Evolutionary conservation across 495 filamentous ascomycete genomes (phyloP).

Genomic region (Aspergillus indologenus): DNA sequence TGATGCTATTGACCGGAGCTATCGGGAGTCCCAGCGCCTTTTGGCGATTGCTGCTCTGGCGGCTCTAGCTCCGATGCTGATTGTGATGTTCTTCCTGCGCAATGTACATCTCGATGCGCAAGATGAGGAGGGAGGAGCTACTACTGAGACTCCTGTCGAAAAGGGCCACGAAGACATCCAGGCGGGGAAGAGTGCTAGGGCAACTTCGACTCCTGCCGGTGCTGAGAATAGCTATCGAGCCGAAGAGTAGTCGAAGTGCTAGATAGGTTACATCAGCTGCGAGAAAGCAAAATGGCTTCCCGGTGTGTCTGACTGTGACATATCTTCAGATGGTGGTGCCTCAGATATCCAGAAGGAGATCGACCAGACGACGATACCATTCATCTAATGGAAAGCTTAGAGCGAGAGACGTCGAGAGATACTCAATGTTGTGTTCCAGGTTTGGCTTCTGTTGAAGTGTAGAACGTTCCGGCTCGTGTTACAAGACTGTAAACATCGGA

Average conservation of each 20-base stretch:
- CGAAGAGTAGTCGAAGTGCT: background rate
- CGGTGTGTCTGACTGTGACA: background rate
- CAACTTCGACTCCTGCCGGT: background rate
- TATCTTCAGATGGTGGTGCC: background rate
- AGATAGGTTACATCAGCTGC: background rate
- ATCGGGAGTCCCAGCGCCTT: constrained; percentile 22
- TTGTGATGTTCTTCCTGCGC: constrained; percentile 25
- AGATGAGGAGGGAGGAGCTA: background rate
- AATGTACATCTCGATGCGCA: constrained; percentile 21
- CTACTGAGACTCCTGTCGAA: background rate
- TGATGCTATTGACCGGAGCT: constrained; percentile 22
- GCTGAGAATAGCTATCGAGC: background rate
- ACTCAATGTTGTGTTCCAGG: no score
- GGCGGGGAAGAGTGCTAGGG: background rate
- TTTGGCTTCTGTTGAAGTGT: no score
- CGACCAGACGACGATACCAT: no score
- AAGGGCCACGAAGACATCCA: background rate
- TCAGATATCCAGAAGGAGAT: no score
- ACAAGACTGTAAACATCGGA: no score
- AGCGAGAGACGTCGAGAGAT: no score
- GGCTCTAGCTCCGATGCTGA: constrained; percentile 22
- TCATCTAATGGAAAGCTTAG: no score
- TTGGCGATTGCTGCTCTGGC: constrained; percentile 19
- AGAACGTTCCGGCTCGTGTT: no score
- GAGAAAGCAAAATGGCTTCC: background rate